Evolutionary conservation across 192 early-diverging fungal species (phyloP).

Genomic region (Coemansia sp.): DNA sequence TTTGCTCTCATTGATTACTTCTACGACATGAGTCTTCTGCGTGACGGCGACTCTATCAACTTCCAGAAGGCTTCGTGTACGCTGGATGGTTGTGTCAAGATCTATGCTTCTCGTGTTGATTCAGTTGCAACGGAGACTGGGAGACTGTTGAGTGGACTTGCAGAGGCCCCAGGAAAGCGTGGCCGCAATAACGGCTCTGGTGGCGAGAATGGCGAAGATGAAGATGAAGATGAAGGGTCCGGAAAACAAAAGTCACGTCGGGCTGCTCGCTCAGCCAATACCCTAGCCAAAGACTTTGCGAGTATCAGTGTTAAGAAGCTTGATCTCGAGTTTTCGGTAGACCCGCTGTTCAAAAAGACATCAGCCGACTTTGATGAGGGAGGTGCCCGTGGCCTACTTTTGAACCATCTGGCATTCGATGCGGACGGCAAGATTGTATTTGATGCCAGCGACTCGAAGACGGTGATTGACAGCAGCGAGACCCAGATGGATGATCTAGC

Average conservation of each 20-base stretch:
- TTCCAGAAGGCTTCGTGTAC: conserved; percentile 98
- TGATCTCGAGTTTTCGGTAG: conserved; percentile 89
- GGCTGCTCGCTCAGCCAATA: conserved; percentile 56
- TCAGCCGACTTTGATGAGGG: conserved; percentile 98
- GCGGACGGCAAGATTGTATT: conserved; percentile 88
- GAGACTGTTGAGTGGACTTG: conserved; percentile 82
- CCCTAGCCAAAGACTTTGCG: conserved; percentile 79
- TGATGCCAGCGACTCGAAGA: conserved; percentile 82
- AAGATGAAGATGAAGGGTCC: conserved; percentile 27
- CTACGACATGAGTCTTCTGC: conserved; percentile 88
- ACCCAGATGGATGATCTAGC: conserved; percentile 15
- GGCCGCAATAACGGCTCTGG: conserved; percentile 28
- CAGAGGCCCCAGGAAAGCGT: conserved; percentile 63
- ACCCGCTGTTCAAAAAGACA: conserved; percentile 98
- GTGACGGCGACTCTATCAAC: conserved; percentile 96
- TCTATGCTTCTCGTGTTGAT: conserved; percentile 96
- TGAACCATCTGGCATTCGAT: conserved; percentile 84
- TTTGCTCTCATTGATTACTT: conserved; percentile 98
- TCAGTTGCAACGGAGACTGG: conserved; percentile 92
- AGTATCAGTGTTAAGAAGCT: conserved; percentile 79
- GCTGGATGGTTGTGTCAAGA: conserved; percentile 94
- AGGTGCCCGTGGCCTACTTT: conserved; percentile 84
- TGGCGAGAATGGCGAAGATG: conserved; percentile 53
- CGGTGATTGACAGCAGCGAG: conserved; percentile 51
- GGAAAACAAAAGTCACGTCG: conserved; percentile 29